A percentile compares a stretch with the other conserved stretches of the same genome.
phyloP scores from a whole-genome alignment of 495 filamentous ascomycete species.

The Evernia prunastri region DNA sequence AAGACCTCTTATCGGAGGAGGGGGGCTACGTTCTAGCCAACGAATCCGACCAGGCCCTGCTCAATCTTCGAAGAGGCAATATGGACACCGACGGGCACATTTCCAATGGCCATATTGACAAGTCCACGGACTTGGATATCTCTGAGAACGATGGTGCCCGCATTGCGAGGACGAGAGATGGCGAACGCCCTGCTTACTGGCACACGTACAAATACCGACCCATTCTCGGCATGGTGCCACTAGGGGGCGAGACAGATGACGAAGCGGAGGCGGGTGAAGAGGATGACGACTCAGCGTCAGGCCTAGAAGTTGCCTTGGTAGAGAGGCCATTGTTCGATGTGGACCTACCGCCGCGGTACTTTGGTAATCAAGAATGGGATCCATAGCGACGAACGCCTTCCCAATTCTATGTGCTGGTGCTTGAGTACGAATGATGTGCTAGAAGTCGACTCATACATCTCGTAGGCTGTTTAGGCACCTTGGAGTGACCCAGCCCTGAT shows the following conservation, averaged over 20 bases:
- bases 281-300: conserved; percentile 25
- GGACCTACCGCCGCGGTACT: conserved; percentile 67
- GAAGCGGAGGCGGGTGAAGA: conserved; percentile 26
- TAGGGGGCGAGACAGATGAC: conserved; percentile 40
- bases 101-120: conserved; percentile 27
- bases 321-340: conserved; percentile 84
- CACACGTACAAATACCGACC: conserved; percentile 84
- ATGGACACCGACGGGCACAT: conserved; percentile 36
- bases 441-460: not conserved
- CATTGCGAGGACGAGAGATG: conserved; percentile 24
- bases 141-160: conserved; percentile 19
- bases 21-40: not conserved
- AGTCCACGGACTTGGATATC: conserved; percentile 32
- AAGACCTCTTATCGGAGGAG: conserved; percentile 31
- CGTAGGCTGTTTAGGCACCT: not conserved
- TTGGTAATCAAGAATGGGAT: conserved; percentile 57
- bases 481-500: not conserved
- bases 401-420: not conserved
- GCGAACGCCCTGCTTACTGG: conserved; percentile 50
- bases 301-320: conserved; percentile 74
- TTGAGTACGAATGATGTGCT: not conserved
- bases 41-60: not conserved
- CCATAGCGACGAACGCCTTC: not conserved
- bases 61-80: conserved; percentile 31
- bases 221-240: conserved; percentile 77